Evolutionary conservation across 2,329 filamentous ascomycete genomes (phyloP), one percentile per base, ranked within the genome.

Genomic region (Colletotrichum sp.): DNA sequence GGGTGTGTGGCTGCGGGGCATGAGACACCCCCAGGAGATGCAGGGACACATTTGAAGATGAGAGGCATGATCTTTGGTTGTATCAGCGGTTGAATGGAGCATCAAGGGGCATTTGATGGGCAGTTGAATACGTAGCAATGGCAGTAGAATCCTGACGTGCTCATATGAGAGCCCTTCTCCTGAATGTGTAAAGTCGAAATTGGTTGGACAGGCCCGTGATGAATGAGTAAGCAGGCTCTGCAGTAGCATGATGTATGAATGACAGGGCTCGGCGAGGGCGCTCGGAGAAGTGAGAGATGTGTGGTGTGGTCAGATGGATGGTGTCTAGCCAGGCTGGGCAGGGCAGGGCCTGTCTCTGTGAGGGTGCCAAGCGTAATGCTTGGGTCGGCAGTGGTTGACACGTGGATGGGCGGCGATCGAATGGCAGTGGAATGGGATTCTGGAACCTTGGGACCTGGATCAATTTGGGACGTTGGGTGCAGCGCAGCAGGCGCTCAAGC

Each of bases 361-460:
- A 75, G 62, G 68, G 15, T 24, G 62, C 60, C 68, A 71, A 71
- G 68, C 26, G 8, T 48, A 67, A 66, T 55, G 62, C 36, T 67
- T 66, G 24, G 67, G 59, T 22, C 62, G 34, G 60, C 34, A 62
- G 68, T 26, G 68, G 24, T 63, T 75, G 72, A 75, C 72, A 72
- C 68, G 62, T 75, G 68, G 72, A 64, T 28, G 39, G n/a, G 68
- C 32, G 24, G 34, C 16, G 57, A 68, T 36, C 32, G 26, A 72
- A 57, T 18, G 57, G 68, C 30, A 39, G 68, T 28, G 63, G 69
- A 52, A 44, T 39, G 30, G 18, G 64, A 64, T 55, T 62, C 36
- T 75, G 63, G 72, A 67, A 67, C 52, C 18, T 71, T 75, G 44
- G 44, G 44, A 52, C 44, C 10, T 52, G 44, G 44, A 52, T 22